Evolutionary conservation across 495 filamentous ascomycete species (phyloP), one percentile per base, ranked within the genome.

Genomic region (Aspergillus olivimuriae): DNA sequence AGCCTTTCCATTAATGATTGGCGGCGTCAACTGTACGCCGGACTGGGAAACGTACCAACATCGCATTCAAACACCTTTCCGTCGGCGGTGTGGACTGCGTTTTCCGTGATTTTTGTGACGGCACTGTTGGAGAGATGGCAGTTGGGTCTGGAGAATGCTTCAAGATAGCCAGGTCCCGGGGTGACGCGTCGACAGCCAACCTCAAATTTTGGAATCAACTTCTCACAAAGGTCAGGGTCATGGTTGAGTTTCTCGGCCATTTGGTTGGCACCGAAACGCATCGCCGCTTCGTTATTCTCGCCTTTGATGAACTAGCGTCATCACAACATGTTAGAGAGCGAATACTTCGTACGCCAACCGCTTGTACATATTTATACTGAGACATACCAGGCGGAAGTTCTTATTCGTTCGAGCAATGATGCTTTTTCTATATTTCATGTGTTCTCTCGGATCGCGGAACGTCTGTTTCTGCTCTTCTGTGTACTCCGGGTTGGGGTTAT

Each of bases 181-280:
- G 65, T 68, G 2, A 75, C 56, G 4, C 75, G 68, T 36, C 67
- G 63, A 50, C 75, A 79, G 3, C 71, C 71, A 24, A 72, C 59
- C 21, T 58, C 56, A 45, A 58, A 77, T 4, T 65, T 44, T 0
- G 74, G 74, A 18, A 72, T 70, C 10, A 78, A 55, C 15, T 69
- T 59, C 2, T 60, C 52, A 36, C 51, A 34, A 8, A 73, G 51
- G 7, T 55, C 53, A 0, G 57, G 49, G 33, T 71, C 58, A 34
- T 59, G 36, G n/a, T 58, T 61, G 3, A 73, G 51, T 41, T 65
- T 63, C 20, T 60, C 46, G 8, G 50, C 42, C 67, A 69, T 72
- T 31, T 65, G 53, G 2, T 52, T 41, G 17, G 39, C 24, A n/a
- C 43, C 53, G 32, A 58, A 50, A 2, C 30, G 33, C 17, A 47